These are phyloP conservation scores for Cucurbita moschata DNA, from an alignment of 306 rosid genomes.

Conservation along the genomic window DNA sequence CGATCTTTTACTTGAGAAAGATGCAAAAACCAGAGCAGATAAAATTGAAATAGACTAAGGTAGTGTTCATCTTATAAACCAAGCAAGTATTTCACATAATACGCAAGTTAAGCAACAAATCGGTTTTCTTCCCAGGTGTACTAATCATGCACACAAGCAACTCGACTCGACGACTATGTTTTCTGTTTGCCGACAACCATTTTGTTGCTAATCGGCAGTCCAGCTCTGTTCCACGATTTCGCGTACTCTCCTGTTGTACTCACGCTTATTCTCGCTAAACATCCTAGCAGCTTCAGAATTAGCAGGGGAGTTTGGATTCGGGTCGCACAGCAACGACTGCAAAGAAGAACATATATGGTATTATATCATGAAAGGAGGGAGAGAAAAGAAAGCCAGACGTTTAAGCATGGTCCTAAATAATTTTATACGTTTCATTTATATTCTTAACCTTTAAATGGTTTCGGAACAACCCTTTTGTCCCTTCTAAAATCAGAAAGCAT, in stretches of 20 bases:
- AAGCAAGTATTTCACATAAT: constrained; percentile 32
- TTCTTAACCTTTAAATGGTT: background rate
- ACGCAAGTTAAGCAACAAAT: constrained; percentile 5
- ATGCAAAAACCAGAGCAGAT: background rate
- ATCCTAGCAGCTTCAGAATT: constrained; percentile 93
- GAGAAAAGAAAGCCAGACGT: background rate
- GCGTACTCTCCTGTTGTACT: constrained; percentile 77
- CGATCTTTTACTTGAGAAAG: background rate
- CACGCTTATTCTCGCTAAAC: constrained; percentile 85
- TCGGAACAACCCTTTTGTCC: background rate
- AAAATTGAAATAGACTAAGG: background rate
- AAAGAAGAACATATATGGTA: background rate
- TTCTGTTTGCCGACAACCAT: constrained; percentile 16
- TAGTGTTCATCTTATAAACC: constrained; percentile 9
- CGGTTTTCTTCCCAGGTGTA: constrained; percentile 27
- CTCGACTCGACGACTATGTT: constrained; percentile 21
- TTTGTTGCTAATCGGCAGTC: constrained; percentile 59
- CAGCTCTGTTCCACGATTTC: constrained; percentile 94
- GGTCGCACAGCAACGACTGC: constrained; percentile 89
- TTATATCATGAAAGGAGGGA: background rate
- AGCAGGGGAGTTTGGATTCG: constrained; percentile 96
- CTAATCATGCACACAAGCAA: constrained; percentile 36
- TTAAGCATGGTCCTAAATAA: background rate
- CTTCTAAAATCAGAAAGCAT: background rate
- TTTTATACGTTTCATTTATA: background rate